These are phyloP conservation scores for Gossypium turneri DNA, from an alignment of 345 rosid species.

Conservation along the genomic window DNA sequence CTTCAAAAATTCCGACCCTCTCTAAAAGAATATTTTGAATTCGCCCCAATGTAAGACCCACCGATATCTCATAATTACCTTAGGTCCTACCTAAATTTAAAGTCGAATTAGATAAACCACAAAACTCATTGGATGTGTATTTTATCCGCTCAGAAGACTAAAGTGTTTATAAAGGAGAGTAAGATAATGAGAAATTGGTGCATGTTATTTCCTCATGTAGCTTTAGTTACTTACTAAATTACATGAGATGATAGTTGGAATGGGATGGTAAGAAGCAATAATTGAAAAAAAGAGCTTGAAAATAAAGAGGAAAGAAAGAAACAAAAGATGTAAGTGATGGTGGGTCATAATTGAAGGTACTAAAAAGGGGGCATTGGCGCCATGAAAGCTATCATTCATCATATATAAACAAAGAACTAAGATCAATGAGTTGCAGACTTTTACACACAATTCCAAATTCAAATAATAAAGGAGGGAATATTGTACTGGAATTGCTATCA, in stretches of 20 bases:
- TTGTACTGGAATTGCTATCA: conserved; percentile 12
- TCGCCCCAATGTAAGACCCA: accelerated
- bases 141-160: too few species aligned
- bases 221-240: not conserved
- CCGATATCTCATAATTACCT: too few species aligned
- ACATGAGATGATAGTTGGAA: not conserved
- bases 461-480: not conserved
- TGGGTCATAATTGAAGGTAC: not conserved
- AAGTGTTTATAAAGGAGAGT: too few species aligned
- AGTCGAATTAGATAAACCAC: too few species aligned
- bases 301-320: not conserved
- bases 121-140: too few species aligned
- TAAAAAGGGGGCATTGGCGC: not conserved
- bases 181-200: not conserved
- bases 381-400: not conserved
- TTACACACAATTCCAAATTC: conserved; percentile 7
- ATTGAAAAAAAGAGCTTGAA: not conserved
- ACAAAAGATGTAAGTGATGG: conserved; percentile 7
- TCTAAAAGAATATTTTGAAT: too few species aligned
- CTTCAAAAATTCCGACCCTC: too few species aligned
- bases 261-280: not conserved
- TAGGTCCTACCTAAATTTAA: too few species aligned
- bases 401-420: not conserved
- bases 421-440: not conserved
- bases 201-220: not conserved